Evolutionary conservation across 441 rosid species (phyloP), one percentile per base, ranked within the genome.

Genomic region (Sinapis alba): DNA sequence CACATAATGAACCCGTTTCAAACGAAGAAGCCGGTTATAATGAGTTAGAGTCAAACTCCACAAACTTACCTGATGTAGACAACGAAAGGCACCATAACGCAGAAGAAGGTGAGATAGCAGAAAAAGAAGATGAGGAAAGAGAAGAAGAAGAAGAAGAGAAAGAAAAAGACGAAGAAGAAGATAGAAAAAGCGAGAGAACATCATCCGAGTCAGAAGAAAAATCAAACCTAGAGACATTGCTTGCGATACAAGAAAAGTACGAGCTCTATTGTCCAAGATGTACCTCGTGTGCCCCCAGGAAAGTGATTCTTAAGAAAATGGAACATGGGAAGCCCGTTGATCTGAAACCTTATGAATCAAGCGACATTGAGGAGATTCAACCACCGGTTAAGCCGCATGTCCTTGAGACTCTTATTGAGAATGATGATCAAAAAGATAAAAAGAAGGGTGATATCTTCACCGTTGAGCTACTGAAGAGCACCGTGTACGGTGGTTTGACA

Each of bases 211-310:
- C 51, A 0, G 81, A 60, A 28, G 74, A 61, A 16, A 87, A 85
- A 15, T 73, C 79, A n/a, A 86, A 88, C 75, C 81, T 92, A 30
- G 88, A 90, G 82, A 72, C 53, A 32, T 87, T 92, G n/a, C 68
- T 94, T 75, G 73, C 83, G 60, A 86, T 84, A 82, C 97, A 92
- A 76, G 88, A 81, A 73, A 92, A 89, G 0, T 97, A 94, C 72
- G 93, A 94, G 72, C 76, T 94, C 20, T 84, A 72, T 30, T 94
- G 98, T 75, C 98, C 98, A 30, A 86, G 87, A 51, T 94, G 98
- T 77, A 80, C 76, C 57, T 88, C 92, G 26, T 84, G 97, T 61
- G 92, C 92, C 62, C 90, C 98, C 13, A 72, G 54, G 56, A 62
- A 18, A 11, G 69, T 78, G 60, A 28, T 78, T 23, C 60, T 78